Conservation (phyloP, 768 basidiomycete species). For the Collybia sp. region DNA sequence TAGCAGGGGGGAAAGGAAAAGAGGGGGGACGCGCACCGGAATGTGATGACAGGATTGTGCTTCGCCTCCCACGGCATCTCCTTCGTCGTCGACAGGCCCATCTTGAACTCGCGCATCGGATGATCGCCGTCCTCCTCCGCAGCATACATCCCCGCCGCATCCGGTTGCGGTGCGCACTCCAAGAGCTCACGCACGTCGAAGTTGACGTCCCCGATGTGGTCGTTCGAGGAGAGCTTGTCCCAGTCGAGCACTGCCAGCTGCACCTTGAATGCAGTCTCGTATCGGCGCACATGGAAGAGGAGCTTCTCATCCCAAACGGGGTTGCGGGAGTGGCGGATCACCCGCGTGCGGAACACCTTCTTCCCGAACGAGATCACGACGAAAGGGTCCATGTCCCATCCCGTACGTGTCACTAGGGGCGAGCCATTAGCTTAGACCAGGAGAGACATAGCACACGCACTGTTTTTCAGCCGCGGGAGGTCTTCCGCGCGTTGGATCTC, state of each 20-base stretch:
- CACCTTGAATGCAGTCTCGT: slow-evolving; percentile 75
- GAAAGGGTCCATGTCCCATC: slow-evolving; percentile 98
- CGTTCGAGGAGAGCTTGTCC: slow-evolving; percentile 91
- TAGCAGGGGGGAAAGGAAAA: too few species aligned
- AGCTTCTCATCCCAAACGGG: slow-evolving; percentile 95
- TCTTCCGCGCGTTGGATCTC: slow-evolving; percentile 85
- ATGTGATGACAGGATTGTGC: slow-evolving; percentile 61
- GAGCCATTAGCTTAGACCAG: not conserved
- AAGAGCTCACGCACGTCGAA: slow-evolving; percentile 73
- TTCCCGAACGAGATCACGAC: slow-evolving; percentile 95
- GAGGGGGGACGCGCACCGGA: slow-evolving; percentile 42
- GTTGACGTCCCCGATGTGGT: slow-evolving; percentile 76
- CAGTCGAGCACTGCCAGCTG: slow-evolving; percentile 89
- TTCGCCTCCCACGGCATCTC: slow-evolving; percentile 70
- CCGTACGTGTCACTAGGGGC: slow-evolving; percentile 71
- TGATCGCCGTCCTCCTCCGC: slow-evolving; percentile 47
- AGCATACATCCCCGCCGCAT: slow-evolving; percentile 53
- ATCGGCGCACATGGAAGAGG: slow-evolving; percentile 88
- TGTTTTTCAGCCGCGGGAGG: slow-evolving; percentile 81
- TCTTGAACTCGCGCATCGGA: slow-evolving; percentile 69
- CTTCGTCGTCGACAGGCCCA: slow-evolving; percentile 59
- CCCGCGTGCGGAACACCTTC: slow-evolving; percentile 92
- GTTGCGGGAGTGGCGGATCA: slow-evolving; percentile 77
- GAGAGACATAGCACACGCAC: slow-evolving; percentile 40
- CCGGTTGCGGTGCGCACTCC: slow-evolving; percentile 62